Evolutionary conservation across 2,329 filamentous ascomycete species (phyloP), one percentile per base, ranked within the genome.

Genomic region (Alternaria atra): DNA sequence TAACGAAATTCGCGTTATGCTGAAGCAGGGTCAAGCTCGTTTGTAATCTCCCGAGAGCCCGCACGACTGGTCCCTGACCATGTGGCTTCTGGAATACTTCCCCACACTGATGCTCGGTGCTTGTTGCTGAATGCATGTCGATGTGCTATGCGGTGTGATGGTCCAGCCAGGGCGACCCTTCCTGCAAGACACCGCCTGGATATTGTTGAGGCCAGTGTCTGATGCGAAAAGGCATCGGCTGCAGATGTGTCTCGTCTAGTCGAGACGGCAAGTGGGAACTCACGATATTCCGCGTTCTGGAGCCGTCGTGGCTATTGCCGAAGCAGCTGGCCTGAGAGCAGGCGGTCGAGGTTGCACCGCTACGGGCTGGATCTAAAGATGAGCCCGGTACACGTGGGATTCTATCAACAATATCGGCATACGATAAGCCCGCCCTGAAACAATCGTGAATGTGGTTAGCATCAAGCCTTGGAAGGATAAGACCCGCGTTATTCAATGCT

Each of bases 1-100:
- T 67, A 66, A 73, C 65, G 68, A 73, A 67, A 74, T 72, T 73
- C 65, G 55, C 61, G 70, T 75, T 65, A 73, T 76, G 74, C 73
- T 68, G 52, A 57, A 59, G 65, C 68, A 72, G 60, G 65, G 64
- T 53, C 63, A 65, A 52, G 67, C 61, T 59, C 66, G 66, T 68
- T 58, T 62, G 64, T 63, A 66, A 66, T 75, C 64, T 72, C 70
- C 69, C 70, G 71, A 68, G 63, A 70, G 69, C 67, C 46, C 68
- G 65, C 67, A 66, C 63, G 54, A 69, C 66, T 75, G 74, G 73
- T 72, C 67, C 71, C 71, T 67, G 72, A 68, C 72, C 65, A 69
- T 67, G 60, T 43, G 61, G 52, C 64, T 73, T 70, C 65, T 69
- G 64, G 67, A 70, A 68, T 60, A 43, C 55, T 74, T 76, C 73